Evolutionary conservation across 164 flowering plant genomes (phyloP).

Genomic region (Vitis labrusca): DNA sequence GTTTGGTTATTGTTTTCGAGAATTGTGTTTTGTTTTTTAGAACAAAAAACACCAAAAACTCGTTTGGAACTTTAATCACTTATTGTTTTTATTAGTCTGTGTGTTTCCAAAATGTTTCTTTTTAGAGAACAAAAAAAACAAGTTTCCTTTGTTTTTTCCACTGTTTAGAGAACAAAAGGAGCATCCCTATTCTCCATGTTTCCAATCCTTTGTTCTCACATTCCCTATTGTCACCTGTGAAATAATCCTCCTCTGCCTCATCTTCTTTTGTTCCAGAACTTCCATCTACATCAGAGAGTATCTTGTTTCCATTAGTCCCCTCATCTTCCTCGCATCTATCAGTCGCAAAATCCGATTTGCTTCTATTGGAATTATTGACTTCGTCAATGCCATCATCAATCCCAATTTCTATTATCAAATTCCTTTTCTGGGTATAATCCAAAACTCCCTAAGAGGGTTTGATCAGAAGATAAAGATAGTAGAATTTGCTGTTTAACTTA

Average conservation of each 20-base stretch:
- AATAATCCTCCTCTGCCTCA: slow-evolving; percentile 17
- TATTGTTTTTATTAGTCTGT: too few relatives aligned
- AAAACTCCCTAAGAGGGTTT: slow-evolving; percentile 59
- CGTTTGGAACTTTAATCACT: too few relatives aligned
- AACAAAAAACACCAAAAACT: too few relatives aligned
- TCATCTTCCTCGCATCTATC: slow-evolving; percentile 22
- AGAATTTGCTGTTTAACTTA: slow-evolving; percentile 30
- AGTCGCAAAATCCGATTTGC: slow-evolving; percentile 27
- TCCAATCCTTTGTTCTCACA: too few relatives aligned
- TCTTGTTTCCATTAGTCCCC: slow-evolving; percentile 15
- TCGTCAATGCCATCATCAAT: slow-evolving; percentile 21
- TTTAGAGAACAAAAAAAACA: too few relatives aligned
- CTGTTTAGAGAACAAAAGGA: too few relatives aligned
- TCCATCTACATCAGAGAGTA: slow-evolving; percentile 19
- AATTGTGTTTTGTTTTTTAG: too few relatives aligned
- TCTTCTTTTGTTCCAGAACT: slow-evolving; percentile 11
- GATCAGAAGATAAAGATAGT: slow-evolving; percentile 41
- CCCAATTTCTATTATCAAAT: slow-evolving; percentile 29
- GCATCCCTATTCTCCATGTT: too few relatives aligned
- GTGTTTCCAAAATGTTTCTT: too few relatives aligned
- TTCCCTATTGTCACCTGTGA: too few relatives aligned
- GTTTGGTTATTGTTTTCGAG: too few relatives aligned
- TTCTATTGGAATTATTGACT: slow-evolving; percentile 26
- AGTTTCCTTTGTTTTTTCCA: too few relatives aligned
- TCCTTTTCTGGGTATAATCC: slow-evolving; percentile 44